A percentile compares a stretch with the other conserved stretches of the same genome.
Evolutionary conservation across 1,139 yeast species (phyloP).

Genomic region (Geotrichum macrosporum): DNA sequence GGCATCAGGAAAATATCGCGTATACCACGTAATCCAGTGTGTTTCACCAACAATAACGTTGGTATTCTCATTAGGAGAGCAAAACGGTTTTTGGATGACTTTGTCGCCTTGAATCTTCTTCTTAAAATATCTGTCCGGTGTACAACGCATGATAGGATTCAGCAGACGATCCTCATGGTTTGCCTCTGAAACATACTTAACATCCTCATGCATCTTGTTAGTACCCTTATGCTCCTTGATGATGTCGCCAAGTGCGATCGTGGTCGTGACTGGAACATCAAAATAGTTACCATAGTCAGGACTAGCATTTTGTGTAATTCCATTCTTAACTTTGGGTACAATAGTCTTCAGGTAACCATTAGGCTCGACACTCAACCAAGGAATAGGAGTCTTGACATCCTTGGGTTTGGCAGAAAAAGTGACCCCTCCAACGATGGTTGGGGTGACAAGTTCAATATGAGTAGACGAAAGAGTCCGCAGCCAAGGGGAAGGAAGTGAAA

Average conservation of each 20-base stretch:
- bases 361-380: constrained; percentile 77
- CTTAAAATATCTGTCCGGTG: constrained; percentile 66
- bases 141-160: constrained; percentile 78
- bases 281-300: constrained; percentile 78
- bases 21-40: constrained; percentile 78
- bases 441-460: constrained; percentile 62
- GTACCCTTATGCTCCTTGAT: constrained; percentile 23
- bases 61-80: constrained; percentile 66
- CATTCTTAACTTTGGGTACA: constrained; percentile 67
- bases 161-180: constrained; percentile 50
- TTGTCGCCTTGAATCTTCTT: constrained; percentile 57
- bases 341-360: constrained; percentile 80
- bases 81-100: constrained; percentile 63
- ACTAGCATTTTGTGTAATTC: constrained; percentile 56
- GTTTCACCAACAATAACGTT: constrained; percentile 54
- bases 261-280: constrained; percentile 54
- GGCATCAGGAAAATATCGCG: constrained; percentile 51
- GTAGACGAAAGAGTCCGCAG: constrained; percentile 60
- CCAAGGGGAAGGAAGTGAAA: constrained; percentile 58
- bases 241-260: constrained; percentile 32
- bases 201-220: constrained; percentile 42
- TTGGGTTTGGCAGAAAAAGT: constrained; percentile 76
- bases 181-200: constrained; percentile 49
- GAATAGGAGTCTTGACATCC: constrained; percentile 57
- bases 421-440: constrained; percentile 76